phyloP scores from a whole-genome alignment of 2,329 filamentous ascomycete species.

The Pyricularia sp. region DNA sequence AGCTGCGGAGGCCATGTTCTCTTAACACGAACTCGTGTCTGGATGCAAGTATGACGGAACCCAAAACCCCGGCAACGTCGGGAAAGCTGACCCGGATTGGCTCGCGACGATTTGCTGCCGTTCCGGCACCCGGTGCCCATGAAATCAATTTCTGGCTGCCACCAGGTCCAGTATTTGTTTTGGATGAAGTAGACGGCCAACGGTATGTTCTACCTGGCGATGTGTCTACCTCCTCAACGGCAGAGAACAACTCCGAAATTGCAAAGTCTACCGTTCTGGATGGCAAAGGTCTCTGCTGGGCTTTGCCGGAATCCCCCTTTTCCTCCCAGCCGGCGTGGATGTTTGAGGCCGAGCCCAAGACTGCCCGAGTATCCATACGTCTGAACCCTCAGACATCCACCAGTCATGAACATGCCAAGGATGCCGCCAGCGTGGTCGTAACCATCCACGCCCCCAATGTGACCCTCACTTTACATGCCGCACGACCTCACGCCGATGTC shows the following conservation, averaged over 20 bases:
- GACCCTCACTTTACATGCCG: background rate
- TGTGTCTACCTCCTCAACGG: background rate
- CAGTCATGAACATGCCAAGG: background rate
- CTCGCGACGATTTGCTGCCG: background rate
- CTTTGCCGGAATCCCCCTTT: background rate
- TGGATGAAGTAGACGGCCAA: background rate
- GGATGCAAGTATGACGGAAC: background rate
- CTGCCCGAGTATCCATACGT: background rate
- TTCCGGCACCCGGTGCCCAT: background rate
- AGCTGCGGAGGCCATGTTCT: background rate
- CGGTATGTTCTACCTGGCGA: background rate
- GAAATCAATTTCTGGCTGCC: background rate
- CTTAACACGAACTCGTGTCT: background rate
- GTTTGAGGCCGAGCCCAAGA: background rate
- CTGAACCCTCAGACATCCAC: background rate
- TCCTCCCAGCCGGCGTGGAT: background rate
- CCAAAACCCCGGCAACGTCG: background rate
- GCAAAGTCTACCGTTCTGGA: background rate
- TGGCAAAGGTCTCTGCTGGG: conserved; percentile 3
- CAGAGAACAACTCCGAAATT: background rate
- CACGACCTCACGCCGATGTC: conserved; percentile 7
- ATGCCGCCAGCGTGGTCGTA: background rate
- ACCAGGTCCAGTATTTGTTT: background rate
- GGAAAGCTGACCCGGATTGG: background rate
- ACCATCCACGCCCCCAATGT: background rate